A percentile compares a stretch with the other conserved stretches of the same genome.
These are phyloP conservation scores for Aspergillus ruber DNA, from an alignment of 2,329 filamentous ascomycete species.

Conservation along the genomic window DNA sequence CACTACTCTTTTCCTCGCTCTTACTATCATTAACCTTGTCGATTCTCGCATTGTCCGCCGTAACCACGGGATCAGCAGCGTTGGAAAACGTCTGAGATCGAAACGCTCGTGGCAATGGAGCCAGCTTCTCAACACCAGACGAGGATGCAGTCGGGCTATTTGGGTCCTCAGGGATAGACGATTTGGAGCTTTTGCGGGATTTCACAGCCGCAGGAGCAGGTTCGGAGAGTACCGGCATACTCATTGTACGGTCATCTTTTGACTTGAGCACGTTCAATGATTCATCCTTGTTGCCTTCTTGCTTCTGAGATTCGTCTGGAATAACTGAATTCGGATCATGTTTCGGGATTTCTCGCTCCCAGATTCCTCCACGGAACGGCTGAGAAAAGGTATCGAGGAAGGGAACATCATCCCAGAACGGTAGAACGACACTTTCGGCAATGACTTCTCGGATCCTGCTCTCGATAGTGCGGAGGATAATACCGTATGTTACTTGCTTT, in stretches of 20 bases:
- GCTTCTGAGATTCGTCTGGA: constrained; percentile 27
- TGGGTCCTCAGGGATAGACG: constrained; percentile 16
- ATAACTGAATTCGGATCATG: constrained; percentile 32
- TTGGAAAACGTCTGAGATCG: constrained; percentile 58
- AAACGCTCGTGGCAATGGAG: constrained; percentile 48
- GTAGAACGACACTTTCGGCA: constrained; percentile 81
- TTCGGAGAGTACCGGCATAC: constrained; percentile 26
- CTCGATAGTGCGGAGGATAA: constrained; percentile 89
- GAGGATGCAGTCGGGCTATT: constrained; percentile 16
- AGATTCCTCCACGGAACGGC: constrained; percentile 79
- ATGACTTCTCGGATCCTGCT: constrained; percentile 91
- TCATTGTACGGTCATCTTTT: constrained; percentile 30
- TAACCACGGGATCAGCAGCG: constrained; percentile 59
- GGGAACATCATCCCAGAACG: constrained; percentile 93
- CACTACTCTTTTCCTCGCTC: constrained; percentile 53
- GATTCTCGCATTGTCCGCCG: constrained; percentile 59
- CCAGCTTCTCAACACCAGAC: constrained; percentile 30
- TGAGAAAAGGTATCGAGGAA: constrained; percentile 79
- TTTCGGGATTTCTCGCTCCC: constrained; percentile 45
- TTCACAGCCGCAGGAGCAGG: constrained; percentile 16
- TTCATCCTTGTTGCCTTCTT: constrained; percentile 12
- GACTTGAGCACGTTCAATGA: constrained; percentile 21
- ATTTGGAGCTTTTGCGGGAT: constrained; percentile 22
- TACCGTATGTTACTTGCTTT: constrained; percentile 87
- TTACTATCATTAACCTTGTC: constrained; percentile 55